Evolutionary conservation across 768 basidiomycete genomes (phyloP).

Genomic region (Lactarius hatsudake): DNA sequence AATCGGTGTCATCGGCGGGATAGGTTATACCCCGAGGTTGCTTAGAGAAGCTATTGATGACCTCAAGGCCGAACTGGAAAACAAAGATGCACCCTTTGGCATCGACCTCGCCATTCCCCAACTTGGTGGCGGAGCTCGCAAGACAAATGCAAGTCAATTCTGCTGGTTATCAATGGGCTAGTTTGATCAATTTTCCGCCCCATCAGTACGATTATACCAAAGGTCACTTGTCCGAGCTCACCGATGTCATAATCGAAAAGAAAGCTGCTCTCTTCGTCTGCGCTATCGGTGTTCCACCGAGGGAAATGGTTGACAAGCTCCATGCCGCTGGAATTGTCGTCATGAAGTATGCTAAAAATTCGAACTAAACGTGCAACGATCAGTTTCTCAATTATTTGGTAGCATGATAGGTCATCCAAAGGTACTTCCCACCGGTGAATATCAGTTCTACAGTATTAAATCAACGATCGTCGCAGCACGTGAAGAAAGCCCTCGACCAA

Average conservation of each 20-base stretch:
- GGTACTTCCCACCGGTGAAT: constrained; percentile 36
- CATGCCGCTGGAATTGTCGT: constrained; percentile 76
- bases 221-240: constrained; percentile 72
- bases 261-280: constrained; percentile 78
- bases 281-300: constrained; percentile 82
- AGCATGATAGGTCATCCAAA: constrained; percentile 88
- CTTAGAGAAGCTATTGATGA: constrained; percentile 66
- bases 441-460: constrained; percentile 12
- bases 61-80: constrained; percentile 69
- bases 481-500: constrained; percentile 69
- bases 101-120: constrained; percentile 84
- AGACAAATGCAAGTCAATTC: constrained; percentile 60
- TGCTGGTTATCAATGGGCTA: not conserved
- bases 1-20: constrained; percentile 85
- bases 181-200: not conserved
- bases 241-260: constrained; percentile 73
- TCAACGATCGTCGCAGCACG: constrained; percentile 46
- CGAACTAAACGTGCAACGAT: not conserved
- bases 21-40: constrained; percentile 69
- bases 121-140: constrained; percentile 76
- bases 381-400: constrained; percentile 7
- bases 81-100: constrained; percentile 75
- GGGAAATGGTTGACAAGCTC: constrained; percentile 74
- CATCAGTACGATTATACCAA: constrained; percentile 68
- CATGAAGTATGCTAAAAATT: constrained; percentile 67